phyloP scores from a whole-genome alignment of 75 land plant genomes.

The Ceratopteris richardii region DNA sequence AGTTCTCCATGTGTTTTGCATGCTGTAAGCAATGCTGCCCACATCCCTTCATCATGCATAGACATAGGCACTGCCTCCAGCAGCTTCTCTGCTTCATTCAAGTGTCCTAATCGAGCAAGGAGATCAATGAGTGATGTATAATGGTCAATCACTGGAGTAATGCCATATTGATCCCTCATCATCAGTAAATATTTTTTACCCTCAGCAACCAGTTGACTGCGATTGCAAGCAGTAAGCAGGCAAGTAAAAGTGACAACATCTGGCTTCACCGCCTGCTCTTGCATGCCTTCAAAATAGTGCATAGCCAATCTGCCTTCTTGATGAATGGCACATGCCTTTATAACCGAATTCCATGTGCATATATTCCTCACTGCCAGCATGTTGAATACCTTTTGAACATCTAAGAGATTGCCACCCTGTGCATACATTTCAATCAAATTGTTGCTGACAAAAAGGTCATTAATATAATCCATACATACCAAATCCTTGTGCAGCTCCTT shows the following conservation, averaged over 20 bases:
- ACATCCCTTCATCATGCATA: conserved; percentile 1
- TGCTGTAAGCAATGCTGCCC: conserved; percentile 7
- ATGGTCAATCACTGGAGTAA: conserved; percentile 12
- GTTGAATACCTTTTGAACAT: conserved; percentile 48
- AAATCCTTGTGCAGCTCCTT: background rate
- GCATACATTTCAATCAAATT: conserved; percentile 58
- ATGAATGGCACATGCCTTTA: conserved; percentile 58
- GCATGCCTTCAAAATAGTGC: conserved; percentile 23
- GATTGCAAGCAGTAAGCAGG: conserved; percentile 16
- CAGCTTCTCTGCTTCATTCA: conserved; percentile 17
- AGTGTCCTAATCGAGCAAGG: conserved; percentile 20
- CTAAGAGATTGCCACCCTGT: conserved; percentile 48
- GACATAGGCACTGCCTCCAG: conserved; percentile 2
- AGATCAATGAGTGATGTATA: conserved; percentile 22
- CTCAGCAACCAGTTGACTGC: conserved; percentile 12
- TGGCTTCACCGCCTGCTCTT: conserved; percentile 12
- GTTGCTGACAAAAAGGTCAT: conserved; percentile 24
- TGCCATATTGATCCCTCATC: conserved; percentile 8
- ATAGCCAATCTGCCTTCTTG: conserved; percentile 10
- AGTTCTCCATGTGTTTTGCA: conserved; percentile 2
- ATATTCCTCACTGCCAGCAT: conserved; percentile 43
- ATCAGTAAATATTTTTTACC: conserved; percentile 7
- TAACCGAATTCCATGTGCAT: conserved; percentile 59
- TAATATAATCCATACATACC: background rate
- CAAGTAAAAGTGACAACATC: conserved; percentile 15